Percentiles rank a stretch among this genome's conserved stretches.
Evolutionary conservation across 1,284 basidiomycete genomes (phyloP).

Genomic region (Sanghuangporus baumii): DNA sequence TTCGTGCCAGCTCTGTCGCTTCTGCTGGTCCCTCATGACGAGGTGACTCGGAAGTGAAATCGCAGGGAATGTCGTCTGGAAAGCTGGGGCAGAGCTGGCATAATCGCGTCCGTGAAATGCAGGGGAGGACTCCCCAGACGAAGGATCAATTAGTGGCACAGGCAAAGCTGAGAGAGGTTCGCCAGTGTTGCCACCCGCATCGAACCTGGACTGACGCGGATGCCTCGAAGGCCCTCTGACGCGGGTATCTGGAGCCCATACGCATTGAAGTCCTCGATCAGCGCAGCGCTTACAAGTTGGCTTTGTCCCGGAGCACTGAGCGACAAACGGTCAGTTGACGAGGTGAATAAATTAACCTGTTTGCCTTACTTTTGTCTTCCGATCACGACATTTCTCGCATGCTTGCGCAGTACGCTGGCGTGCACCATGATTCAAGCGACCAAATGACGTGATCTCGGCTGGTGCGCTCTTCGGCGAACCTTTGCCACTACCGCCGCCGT

Average conservation of each 20-base stretch:
- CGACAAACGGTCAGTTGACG: not conserved
- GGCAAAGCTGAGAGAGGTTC: not conserved
- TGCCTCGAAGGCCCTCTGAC: slow-evolving; percentile 28
- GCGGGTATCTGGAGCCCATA: slow-evolving; percentile 38
- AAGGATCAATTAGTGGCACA: not conserved
- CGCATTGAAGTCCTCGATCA: slow-evolving; percentile 41
- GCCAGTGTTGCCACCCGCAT: not conserved
- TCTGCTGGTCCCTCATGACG: not conserved
- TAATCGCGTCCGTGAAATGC: not conserved
- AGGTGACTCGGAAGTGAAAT: not conserved
- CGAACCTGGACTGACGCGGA: not conserved
- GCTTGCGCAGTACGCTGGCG: slow-evolving; percentile 49
- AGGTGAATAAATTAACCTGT: not conserved
- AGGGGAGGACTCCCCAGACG: not conserved
- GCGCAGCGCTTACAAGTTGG: slow-evolving; percentile 45
- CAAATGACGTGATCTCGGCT: slow-evolving; percentile 15
- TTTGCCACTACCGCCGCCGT: not conserved
- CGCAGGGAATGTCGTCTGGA: slow-evolving; percentile 3
- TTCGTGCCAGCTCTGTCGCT: slow-evolving; percentile 1
- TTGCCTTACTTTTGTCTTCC: slow-evolving; percentile 50
- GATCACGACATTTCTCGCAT: slow-evolving; percentile 51
- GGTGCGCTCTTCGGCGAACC: slow-evolving; percentile 1
- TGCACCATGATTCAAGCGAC: slow-evolving; percentile 23
- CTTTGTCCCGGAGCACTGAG: slow-evolving; percentile 47
- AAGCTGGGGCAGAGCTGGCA: slow-evolving; percentile 1